Base-by-base conservation (phyloP, 176 grass and related monocot species). In the Cenchrus purpureus region DNA sequence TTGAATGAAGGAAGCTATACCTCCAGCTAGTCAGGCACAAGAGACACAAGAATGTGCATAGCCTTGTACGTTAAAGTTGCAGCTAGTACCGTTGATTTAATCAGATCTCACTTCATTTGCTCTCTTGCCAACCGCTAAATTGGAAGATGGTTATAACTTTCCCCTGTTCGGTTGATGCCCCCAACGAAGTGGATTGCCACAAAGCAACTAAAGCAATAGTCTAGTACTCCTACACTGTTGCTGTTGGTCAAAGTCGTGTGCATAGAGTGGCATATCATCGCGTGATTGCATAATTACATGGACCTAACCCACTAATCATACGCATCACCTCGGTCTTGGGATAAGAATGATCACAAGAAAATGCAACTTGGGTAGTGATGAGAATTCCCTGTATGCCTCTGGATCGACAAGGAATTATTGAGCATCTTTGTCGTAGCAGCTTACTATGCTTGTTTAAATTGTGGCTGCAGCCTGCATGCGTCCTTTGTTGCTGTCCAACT, bases 241-340 rank as follows among this genome's bases (percentile, higher is more conserved):
- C 9, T 78, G 68, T 57, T 83, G 67, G 66, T 86, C 88, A 86
- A 86, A 90, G 73, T 53, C 84, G 79, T 2, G 14, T 60, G 49
- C 49, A 42, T 20, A 44, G 19, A 22, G 34, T 49, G 7, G 8
- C 58, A 7, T 65, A 74, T 84, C 51, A 80, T 82, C 44, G 55
- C 32, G 37, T 77, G 65, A 72, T 79, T 82, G 83, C 83, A 86
- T 53, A 82, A 86, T 82, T 86, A 49, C 73, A 49, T 78, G 78
- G 42, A 86, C 88, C 88, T 78, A 90, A 83, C 43, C 59, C 84
- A 86, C 83, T 60, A 11, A 83, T 71, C 65, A 71, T 72, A 13
- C 0, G 37, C 2, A 61, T 4, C 19, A 43, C 43, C 15, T 11
- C 49, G 32, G 68, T 59, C 55, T 72, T 67, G 8, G 28, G 72